Evolutionary conservation across 257 asterid species (phyloP).

Genomic region (Misopates orontium): DNA sequence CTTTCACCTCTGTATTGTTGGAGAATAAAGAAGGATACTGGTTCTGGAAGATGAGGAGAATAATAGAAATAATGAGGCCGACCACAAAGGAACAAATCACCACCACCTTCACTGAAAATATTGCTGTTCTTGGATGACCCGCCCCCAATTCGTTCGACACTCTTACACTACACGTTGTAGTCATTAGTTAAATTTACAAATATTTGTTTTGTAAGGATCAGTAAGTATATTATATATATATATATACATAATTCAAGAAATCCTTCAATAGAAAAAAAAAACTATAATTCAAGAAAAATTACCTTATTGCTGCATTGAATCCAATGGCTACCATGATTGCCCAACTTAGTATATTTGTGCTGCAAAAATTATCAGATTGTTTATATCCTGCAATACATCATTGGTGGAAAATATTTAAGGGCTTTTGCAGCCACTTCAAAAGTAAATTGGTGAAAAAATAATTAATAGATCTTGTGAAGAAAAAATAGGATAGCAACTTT

Average conservation of each 20-base stretch:
- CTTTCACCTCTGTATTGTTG: slow-evolving; percentile 34
- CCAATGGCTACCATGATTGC: slow-evolving; percentile 47
- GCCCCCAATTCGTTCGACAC: slow-evolving; percentile 76
- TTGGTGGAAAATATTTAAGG: no score
- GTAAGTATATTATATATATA: no score
- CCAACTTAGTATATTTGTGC: slow-evolving; percentile 55
- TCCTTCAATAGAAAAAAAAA: no score
- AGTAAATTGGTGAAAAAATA: no score
- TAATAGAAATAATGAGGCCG: slow-evolving; percentile 39
- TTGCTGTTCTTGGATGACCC: slow-evolving; percentile 67
- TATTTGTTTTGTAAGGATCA: no score
- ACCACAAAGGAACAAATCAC: slow-evolving; percentile 40
- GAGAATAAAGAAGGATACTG: slow-evolving; percentile 63
- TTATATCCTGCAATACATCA: no score
- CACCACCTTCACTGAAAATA: slow-evolving; percentile 59
- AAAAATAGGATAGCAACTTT: no score
- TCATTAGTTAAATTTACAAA: no score
- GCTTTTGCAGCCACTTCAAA: no score
- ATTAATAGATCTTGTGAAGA: no score
- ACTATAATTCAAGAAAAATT: background rate
- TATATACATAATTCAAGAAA: no score
- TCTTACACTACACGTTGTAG: slow-evolving; percentile 53
- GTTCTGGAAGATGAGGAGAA: slow-evolving; percentile 43
- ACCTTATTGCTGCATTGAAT: slow-evolving; percentile 57
- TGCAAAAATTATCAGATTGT: no score